A percentile compares a stretch with the other conserved stretches of the same genome.
Evolutionary conservation across 306 rosid species (phyloP).

Genomic region (Prunus mume): DNA sequence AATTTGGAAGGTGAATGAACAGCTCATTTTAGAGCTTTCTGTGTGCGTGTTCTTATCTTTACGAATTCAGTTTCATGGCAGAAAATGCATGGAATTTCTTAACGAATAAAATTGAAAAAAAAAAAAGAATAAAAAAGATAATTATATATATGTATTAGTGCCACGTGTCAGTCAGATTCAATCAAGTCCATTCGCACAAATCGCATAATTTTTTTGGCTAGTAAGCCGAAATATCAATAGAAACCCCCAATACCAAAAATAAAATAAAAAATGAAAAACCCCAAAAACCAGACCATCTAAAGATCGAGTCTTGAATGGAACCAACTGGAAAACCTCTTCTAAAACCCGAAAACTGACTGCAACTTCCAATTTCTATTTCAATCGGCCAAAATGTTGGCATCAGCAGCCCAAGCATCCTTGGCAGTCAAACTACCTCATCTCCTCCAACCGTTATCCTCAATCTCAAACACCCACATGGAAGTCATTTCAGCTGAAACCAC

Average conservation of each 20-base stretch:
- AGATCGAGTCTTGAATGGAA: neutral
- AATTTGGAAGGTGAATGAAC: constrained; percentile 52
- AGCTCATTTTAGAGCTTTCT: constrained; percentile 57
- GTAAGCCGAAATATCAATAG: too few species aligned
- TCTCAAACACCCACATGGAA: constrained; percentile 14
- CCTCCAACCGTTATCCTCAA: neutral
- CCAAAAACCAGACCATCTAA: neutral
- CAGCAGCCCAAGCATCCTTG: constrained; percentile 37
- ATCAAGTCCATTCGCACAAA: neutral
- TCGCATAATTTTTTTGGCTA: too few species aligned
- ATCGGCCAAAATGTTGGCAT: constrained; percentile 44
- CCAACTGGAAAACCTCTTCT: neutral
- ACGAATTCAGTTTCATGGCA: constrained; percentile 39
- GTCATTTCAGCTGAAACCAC: constrained; percentile 18
- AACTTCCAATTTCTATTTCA: neutral
- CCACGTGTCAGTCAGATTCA: neutral
- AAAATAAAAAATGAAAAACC: neutral
- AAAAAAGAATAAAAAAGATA: neutral
- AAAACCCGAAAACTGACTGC: neutral
- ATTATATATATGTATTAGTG: neutral
- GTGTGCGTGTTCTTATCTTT: constrained; percentile 43
- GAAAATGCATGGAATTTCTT: constrained; percentile 17
- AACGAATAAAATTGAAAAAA: neutral
- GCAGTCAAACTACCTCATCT: constrained; percentile 38
- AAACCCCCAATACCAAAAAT: neutral